Conservation (phyloP, 73 alveolate species). For the Symbiodinium natans region DNA sequence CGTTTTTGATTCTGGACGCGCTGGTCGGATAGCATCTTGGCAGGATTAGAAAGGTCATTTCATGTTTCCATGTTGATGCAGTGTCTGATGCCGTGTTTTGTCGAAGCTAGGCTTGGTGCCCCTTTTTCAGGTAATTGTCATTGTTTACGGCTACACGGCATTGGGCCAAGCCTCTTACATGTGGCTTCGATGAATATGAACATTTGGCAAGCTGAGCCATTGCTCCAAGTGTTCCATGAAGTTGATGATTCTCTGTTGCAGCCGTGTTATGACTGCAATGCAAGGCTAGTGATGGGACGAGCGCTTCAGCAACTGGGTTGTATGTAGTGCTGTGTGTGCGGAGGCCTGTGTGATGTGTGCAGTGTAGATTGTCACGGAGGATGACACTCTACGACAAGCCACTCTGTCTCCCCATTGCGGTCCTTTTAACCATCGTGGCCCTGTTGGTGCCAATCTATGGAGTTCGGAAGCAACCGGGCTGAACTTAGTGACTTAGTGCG, state of each 20-base stretch:
- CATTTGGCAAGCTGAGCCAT: no score
- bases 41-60: neutral
- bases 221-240: no score
- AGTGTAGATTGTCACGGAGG: no score
- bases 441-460: constrained; percentile 44
- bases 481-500: neutral
- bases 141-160: constrained; percentile 76
- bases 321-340: no score
- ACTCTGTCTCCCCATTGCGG: constrained; percentile 74
- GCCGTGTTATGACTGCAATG: neutral
- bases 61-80: no score
- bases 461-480: constrained; percentile 27
- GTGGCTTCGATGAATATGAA: neutral
- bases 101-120: no score
- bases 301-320: neutral
- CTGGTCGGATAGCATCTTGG: neutral
- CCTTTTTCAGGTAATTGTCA: constrained; percentile 10
- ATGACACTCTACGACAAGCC: constrained; percentile 11
- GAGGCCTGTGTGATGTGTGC: no score
- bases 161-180: constrained; percentile 75
- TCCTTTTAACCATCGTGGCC: constrained; percentile 36
- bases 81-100: no score
- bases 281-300: neutral
- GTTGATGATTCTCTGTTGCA: neutral
- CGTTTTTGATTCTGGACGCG: neutral